A percentile compares a stretch with the other conserved stretches of the same genome.
These are phyloP conservation scores for Chaetothyriales sp. DNA, from an alignment of 2,329 filamentous ascomycete species.

Conservation along the genomic window DNA sequence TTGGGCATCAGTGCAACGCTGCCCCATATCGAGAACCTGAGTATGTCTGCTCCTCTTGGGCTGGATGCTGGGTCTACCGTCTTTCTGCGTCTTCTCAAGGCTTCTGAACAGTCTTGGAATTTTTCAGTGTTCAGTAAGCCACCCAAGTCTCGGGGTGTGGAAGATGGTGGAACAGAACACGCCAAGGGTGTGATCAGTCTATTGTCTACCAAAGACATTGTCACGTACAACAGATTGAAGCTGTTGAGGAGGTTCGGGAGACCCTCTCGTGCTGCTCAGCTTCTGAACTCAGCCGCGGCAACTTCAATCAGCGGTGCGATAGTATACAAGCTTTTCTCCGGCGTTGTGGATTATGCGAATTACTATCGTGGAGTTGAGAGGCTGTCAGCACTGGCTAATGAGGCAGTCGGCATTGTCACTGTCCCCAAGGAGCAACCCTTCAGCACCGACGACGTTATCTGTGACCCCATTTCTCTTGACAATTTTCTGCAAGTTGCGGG, in stretches of 20 bases:
- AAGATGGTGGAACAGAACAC: not conserved
- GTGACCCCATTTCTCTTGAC: constrained; percentile 19
- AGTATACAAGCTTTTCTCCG: constrained; percentile 14
- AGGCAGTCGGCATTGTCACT: not conserved
- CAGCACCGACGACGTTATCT: constrained; percentile 12
- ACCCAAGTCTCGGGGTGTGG: not conserved
- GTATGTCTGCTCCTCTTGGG: not conserved
- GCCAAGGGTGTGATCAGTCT: not conserved
- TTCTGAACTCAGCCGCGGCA: not conserved
- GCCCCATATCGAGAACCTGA: not conserved
- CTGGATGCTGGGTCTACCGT: not conserved
- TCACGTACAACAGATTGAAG: not conserved
- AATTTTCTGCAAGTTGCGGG: constrained; percentile 23
- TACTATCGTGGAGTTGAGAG: constrained; percentile 4
- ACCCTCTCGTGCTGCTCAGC: not conserved
- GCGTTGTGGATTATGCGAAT: constrained; percentile 13
- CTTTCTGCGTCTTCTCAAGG: not conserved
- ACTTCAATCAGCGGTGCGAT: not conserved
- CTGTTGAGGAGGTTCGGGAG: not conserved
- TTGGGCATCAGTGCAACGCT: not conserved
- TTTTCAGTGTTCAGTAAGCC: not conserved
- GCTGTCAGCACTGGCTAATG: not conserved
- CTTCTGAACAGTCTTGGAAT: not conserved
- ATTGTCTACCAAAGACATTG: not conserved
- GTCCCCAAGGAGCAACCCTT: constrained; percentile 1